Percentiles rank a stretch among this genome's conserved stretches.
Conservation (phyloP, 495 filamentous ascomycete species). For the Penicillium subrubescens region DNA sequence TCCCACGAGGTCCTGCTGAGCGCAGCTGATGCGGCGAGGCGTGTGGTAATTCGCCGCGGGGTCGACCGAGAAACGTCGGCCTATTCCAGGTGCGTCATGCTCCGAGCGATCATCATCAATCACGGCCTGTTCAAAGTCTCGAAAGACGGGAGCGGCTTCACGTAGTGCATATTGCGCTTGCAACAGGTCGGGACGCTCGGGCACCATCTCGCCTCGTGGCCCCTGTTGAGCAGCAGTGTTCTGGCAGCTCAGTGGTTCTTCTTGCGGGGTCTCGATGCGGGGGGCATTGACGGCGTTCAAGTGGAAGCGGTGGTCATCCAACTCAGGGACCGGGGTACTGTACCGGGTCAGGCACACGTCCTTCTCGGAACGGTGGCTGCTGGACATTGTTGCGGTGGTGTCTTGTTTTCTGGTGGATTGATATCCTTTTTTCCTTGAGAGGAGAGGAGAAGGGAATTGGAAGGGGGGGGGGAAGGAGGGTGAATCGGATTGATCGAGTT, state of each 20-base stretch:
- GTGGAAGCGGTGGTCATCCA: slow-evolving; percentile 92
- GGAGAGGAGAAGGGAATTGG: not conserved
- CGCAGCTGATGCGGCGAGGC: slow-evolving; percentile 42
- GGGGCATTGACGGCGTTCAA: slow-evolving; percentile 66
- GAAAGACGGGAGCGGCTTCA: slow-evolving; percentile 53
- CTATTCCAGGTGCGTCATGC: slow-evolving; percentile 45
- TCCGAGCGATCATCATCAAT: slow-evolving; percentile 71
- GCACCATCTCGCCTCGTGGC: slow-evolving; percentile 25
- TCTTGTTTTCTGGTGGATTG: not conserved
- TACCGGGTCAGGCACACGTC: slow-evolving; percentile 58
- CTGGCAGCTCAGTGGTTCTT: slow-evolving; percentile 35
- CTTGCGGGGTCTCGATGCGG: slow-evolving; percentile 53
- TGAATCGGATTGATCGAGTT: slow-evolving; percentile 7
- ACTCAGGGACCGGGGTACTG: slow-evolving; percentile 81
- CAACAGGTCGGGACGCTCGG: slow-evolving; percentile 49
- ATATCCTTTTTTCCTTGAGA: not conserved
- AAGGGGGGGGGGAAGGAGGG: not conserved
- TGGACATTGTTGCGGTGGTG: slow-evolving; percentile 53
- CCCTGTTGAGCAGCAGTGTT: slow-evolving; percentile 37
- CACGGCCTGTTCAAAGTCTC: slow-evolving; percentile 81
- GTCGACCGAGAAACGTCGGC: slow-evolving; percentile 44
- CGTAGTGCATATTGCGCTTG: slow-evolving; percentile 51
- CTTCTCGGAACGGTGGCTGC: slow-evolving; percentile 63
- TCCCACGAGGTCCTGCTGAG: slow-evolving; percentile 46
- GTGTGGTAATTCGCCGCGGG: slow-evolving; percentile 40